These are phyloP conservation scores for Talaromyces ruber DNA, from an alignment of 495 filamentous ascomycete species.

Conservation along the genomic window DNA sequence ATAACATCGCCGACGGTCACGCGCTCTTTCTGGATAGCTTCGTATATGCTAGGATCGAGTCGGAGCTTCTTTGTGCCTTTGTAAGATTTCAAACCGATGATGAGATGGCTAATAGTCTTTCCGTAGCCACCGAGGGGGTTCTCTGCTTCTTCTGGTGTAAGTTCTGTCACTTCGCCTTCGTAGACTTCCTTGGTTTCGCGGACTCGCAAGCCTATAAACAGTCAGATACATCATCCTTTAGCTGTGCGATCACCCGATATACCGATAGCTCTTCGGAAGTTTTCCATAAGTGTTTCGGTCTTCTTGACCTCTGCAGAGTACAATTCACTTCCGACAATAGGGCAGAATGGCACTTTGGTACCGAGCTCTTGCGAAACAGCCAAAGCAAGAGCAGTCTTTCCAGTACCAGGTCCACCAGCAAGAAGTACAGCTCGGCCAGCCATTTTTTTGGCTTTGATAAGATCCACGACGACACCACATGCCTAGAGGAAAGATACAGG, in stretches of 20 bases:
- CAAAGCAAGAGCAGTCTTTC: conserved; percentile 92
- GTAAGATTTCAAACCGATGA: conserved; percentile 83
- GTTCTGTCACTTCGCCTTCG: conserved; percentile 91
- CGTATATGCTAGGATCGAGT: conserved; percentile 94
- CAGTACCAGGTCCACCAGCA: conserved; percentile 87
- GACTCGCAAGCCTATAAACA: conserved; percentile 60
- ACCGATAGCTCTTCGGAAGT: conserved; percentile 93
- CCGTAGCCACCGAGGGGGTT: conserved; percentile 95
- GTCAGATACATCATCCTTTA: conserved; percentile 10
- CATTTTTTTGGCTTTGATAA: conserved; percentile 95
- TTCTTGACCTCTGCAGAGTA: conserved; percentile 98
- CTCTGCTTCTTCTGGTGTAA: conserved; percentile 95
- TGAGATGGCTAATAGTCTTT: conserved; percentile 83
- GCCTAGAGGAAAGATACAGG: conserved; percentile 42
- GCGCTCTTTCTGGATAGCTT: conserved; percentile 96
- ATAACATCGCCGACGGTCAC: conserved; percentile 95
- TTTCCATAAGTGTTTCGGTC: conserved; percentile 97
- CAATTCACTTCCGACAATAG: conserved; percentile 93
- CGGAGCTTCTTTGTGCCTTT: conserved; percentile 95
- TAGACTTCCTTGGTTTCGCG: conserved; percentile 98
- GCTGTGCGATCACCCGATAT: conserved; percentile 12
- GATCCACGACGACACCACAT: conserved; percentile 88
- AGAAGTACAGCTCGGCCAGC: conserved; percentile 87
- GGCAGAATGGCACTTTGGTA: conserved; percentile 94
- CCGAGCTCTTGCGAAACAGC: conserved; percentile 93